Conservation (phyloP, 208 protist species). For the Porcisia deanei region DNA sequence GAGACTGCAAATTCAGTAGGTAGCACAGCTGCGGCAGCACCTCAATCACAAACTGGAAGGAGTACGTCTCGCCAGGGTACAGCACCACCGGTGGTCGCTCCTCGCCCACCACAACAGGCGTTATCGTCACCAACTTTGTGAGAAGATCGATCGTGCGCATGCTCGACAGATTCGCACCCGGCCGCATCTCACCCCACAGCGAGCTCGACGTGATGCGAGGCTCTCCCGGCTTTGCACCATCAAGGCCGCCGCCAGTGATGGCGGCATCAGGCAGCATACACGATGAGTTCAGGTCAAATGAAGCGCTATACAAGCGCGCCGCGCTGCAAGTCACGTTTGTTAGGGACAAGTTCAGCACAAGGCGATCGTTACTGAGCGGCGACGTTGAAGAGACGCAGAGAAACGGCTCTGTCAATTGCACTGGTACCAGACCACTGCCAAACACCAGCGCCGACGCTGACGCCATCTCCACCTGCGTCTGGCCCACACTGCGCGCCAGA, state of each 20-base stretch:
- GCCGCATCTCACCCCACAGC: conserved; percentile 48
- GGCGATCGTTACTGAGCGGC: conserved; percentile 49
- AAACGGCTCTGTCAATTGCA: conserved; percentile 38
- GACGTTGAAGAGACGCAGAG: conserved; percentile 52
- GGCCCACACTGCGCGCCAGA: conserved; percentile 30
- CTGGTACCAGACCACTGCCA: conserved; percentile 54
- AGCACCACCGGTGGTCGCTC: conserved; percentile 56
- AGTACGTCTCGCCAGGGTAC: conserved; percentile 66
- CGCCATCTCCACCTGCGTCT: conserved; percentile 28
- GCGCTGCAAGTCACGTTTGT: conserved; percentile 48
- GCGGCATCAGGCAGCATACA: conserved; percentile 30
- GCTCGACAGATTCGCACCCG: conserved; percentile 45
- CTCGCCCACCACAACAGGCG: conserved; percentile 60
- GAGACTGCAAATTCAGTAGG: conserved; percentile 57
- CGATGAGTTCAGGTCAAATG: conserved; percentile 74
- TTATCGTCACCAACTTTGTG: conserved; percentile 54
- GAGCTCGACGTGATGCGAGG: conserved; percentile 26
- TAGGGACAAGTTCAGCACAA: conserved; percentile 64
- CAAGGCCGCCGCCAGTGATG: not conserved
- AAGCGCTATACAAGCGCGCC: conserved; percentile 49
- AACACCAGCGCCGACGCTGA: conserved; percentile 25
- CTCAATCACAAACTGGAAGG: conserved; percentile 81
- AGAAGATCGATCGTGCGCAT: conserved; percentile 57
- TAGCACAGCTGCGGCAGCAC: conserved; percentile 75
- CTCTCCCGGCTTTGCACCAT: conserved; percentile 3